Evolutionary conservation across 352 stramenopile genomes (phyloP).

Genomic region (Phytophthora europaea): DNA sequence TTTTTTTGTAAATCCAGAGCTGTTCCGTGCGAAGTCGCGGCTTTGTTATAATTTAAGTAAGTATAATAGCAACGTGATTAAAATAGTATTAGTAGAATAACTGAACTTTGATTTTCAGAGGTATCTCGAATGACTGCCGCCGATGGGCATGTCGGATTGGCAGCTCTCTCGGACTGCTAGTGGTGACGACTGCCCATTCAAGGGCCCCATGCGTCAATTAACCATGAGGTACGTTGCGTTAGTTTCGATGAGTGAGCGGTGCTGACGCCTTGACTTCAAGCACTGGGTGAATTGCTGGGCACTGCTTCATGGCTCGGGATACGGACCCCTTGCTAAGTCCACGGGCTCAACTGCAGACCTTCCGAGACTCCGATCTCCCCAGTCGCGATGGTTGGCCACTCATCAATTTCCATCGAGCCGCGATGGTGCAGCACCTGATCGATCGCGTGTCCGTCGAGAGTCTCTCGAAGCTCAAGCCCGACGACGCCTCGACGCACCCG

Average conservation of each 20-base stretch:
- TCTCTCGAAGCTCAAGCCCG: constrained; percentile 6
- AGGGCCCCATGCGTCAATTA: not conserved
- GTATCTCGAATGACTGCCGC: not conserved
- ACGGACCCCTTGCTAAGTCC: constrained; percentile 1
- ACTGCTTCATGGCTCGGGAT: not conserved
- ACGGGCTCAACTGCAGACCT: constrained; percentile 1
- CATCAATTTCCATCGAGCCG: constrained; percentile 9
- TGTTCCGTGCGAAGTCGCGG: no score
- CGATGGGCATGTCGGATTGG: constrained; percentile 6
- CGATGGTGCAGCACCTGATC: constrained; percentile 21
- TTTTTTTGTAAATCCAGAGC: no score
- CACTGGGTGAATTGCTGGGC: not conserved
- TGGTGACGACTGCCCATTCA: not conserved
- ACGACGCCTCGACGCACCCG: not conserved
- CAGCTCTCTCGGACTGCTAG: not conserved
- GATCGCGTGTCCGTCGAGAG: constrained; percentile 19
- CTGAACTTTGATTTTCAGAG: no score
- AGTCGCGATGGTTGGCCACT: constrained; percentile 6
- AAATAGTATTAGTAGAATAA: no score
- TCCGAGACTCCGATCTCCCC: not conserved
- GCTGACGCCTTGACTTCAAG: not conserved
- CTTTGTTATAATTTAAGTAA: no score
- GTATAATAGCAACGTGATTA: no score
- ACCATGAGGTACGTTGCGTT: not conserved
- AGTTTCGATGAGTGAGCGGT: constrained; percentile 2